These are phyloP conservation scores for Geotrichum bryndzae DNA, from an alignment of 1,139 yeast species.

Conservation along the genomic window DNA sequence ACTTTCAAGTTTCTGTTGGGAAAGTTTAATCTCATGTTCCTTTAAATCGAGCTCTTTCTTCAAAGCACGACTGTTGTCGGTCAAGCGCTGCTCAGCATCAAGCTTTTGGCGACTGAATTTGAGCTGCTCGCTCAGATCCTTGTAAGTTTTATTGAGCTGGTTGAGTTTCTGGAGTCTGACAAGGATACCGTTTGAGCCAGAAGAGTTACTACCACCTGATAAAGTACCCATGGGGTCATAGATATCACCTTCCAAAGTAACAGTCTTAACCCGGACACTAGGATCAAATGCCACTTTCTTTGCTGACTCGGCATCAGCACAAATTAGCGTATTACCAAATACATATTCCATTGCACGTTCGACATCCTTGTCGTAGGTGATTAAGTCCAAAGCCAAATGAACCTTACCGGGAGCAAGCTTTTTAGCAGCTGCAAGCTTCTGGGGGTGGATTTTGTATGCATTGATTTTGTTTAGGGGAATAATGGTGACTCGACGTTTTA, in stretches of 20 bases:
- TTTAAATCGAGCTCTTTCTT: conserved; percentile 63
- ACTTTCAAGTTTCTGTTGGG: conserved; percentile 53
- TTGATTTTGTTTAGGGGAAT: conserved; percentile 85
- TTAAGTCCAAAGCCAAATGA: conserved; percentile 74
- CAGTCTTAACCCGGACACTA: conserved; percentile 71
- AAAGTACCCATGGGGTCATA: conserved; percentile 95
- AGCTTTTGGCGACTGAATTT: conserved; percentile 41
- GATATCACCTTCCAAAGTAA: conserved; percentile 87
- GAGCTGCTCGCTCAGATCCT: conserved; percentile 40
- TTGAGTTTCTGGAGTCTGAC: conserved; percentile 66
- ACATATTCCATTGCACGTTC: conserved; percentile 83
- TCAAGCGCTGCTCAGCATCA: conserved; percentile 42
- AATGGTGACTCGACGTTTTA: conserved; percentile 79
- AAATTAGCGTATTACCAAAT: conserved; percentile 81
- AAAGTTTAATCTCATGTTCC: conserved; percentile 59
- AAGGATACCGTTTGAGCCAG: conserved; percentile 49
- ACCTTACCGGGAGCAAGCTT: conserved; percentile 73
- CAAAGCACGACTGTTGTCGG: conserved; percentile 49
- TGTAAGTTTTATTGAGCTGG: conserved; percentile 41
- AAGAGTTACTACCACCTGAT: conserved; percentile 79
- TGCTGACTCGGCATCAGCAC: conserved; percentile 84
- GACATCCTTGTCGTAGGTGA: conserved; percentile 68
- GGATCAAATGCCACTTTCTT: conserved; percentile 83
- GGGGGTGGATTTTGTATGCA: conserved; percentile 40
- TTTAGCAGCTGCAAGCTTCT: conserved; percentile 49